A percentile compares a stretch with the other conserved stretches of the same genome.
These are phyloP conservation scores for Metschnikowia cubensis DNA, from an alignment of 805 yeast species.

Conservation along the genomic window DNA sequence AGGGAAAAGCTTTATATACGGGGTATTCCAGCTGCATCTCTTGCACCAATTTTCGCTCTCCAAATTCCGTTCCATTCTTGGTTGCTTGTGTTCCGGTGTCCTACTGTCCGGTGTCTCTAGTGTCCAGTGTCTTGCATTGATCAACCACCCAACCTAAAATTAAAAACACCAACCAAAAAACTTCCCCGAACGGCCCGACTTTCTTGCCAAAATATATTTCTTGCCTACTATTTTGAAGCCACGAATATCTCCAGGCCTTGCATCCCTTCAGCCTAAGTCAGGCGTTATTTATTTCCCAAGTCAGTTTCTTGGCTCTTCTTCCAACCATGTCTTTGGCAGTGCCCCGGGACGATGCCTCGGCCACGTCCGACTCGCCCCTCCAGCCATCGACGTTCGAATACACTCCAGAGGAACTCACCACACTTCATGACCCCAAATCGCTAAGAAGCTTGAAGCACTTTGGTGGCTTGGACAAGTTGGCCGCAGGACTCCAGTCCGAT, in stretches of 20 bases:
- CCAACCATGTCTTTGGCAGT: slow-evolving; percentile 15
- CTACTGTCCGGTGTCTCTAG: no score
- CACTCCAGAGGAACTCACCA: slow-evolving; percentile 34
- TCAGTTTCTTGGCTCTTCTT: background rate
- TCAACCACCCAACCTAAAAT: no score
- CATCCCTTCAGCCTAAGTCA: no score
- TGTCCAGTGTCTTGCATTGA: no score
- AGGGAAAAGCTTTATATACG: slow-evolving; percentile 5
- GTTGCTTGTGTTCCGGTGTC: background rate
- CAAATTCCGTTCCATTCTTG: background rate
- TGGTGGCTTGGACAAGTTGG: slow-evolving; percentile 44
- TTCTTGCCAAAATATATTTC: no score
- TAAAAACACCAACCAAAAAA: background rate
- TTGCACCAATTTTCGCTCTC: background rate
- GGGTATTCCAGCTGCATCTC: background rate
- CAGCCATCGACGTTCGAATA: slow-evolving; percentile 14
- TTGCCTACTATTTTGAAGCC: no score
- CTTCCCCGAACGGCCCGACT: no score
- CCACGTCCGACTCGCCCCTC: slow-evolving; percentile 15
- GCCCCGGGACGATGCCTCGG: slow-evolving; percentile 15
- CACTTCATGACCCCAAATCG: slow-evolving; percentile 63
- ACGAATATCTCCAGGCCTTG: no score
- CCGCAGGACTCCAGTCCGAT: slow-evolving; percentile 34
- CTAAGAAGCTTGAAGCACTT: slow-evolving; percentile 36
- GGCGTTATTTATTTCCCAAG: no score